Base-by-base conservation (phyloP, 441 rosid species). In the Mallotus repandus region DNA sequence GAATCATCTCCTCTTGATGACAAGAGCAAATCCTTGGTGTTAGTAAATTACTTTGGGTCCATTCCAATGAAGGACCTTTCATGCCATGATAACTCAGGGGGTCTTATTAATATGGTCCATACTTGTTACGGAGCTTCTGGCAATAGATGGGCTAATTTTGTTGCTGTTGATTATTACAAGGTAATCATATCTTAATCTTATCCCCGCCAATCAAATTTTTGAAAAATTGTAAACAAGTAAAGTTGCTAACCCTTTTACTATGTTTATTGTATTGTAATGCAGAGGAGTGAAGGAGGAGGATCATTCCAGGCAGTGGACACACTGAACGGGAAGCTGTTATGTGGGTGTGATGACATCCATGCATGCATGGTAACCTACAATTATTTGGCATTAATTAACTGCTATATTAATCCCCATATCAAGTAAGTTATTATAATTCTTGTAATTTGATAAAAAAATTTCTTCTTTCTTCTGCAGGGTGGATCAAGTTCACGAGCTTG, bases 211-310 rank as follows among this genome's bases (percentile, higher is more conserved):
- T 3, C 7, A 45, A 45, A 7, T 45, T 45, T 45, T 45, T 45
- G 48, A 45, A 45, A 4, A 25, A 25, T 25, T 43, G 46, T 43
- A 43, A 43, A 43, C 7, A 43, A 43, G 9, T 8, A 43, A 43
- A 43, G 48, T 45, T 45, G 48, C 48, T 35, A 45, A 0, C 6
- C 48, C 6, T 45, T 45, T 7, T 1, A 45, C 48, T 5, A 35
- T 35, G 41, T 35, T 35, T 35, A 35, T 35, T 35, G 2, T 5
- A n/a, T 22, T 21, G 2, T 12, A 13, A 10, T 66, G 49, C 75
- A 86, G 89, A 88, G 88, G 71, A 83, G 89, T 58, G 78, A 75
- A 13, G 88, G 89, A 63, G 91, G 86, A 68, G 87, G 86, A 52
- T 77, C 85, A 15, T 86, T 86, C 66, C 84, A 82, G 61, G 91